Conservation (phyloP, 2,329 filamentous ascomycete species). For the Penicillium sp. region DNA sequence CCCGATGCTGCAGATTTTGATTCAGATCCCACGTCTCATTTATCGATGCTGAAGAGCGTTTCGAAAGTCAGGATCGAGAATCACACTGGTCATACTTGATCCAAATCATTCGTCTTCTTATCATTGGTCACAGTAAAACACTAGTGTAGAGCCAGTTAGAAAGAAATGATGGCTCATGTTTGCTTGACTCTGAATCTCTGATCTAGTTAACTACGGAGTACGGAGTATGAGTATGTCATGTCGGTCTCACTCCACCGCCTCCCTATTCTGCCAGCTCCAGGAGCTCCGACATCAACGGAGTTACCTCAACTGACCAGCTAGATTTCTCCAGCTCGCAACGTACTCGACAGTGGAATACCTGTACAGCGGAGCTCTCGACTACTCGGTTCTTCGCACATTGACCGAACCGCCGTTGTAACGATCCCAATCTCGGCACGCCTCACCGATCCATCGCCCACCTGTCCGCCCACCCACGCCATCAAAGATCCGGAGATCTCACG, state of each 20-base stretch:
- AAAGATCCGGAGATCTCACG: background rate
- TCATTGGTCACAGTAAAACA: background rate
- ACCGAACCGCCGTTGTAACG: background rate
- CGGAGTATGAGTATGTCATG: too few species aligned
- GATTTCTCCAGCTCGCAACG: background rate
- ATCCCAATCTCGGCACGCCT: background rate
- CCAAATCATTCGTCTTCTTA: background rate
- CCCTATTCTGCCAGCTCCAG: conserved; percentile 26
- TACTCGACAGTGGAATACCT: background rate
- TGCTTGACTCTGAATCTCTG: background rate
- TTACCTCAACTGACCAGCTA: conserved; percentile 14
- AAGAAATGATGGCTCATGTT: background rate
- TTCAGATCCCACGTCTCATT: too few species aligned
- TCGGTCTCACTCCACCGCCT: conserved; percentile 8
- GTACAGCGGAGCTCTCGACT: background rate
- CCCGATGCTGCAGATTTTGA: too few species aligned
- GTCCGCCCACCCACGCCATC: conserved; percentile 3
- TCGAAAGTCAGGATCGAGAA: too few species aligned
- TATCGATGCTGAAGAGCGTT: too few species aligned
- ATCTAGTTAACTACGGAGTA: too few species aligned
- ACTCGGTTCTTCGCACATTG: background rate
- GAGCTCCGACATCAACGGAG: conserved; percentile 25
- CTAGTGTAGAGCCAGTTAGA: background rate
- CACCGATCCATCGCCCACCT: background rate
- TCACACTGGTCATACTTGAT: too few species aligned